A percentile compares a stretch with the other conserved stretches of the same genome.
These are phyloP conservation scores for Syncephalastrum monosporum DNA, from an alignment of 371 early-diverging fungal species.

Conservation along the genomic window DNA sequence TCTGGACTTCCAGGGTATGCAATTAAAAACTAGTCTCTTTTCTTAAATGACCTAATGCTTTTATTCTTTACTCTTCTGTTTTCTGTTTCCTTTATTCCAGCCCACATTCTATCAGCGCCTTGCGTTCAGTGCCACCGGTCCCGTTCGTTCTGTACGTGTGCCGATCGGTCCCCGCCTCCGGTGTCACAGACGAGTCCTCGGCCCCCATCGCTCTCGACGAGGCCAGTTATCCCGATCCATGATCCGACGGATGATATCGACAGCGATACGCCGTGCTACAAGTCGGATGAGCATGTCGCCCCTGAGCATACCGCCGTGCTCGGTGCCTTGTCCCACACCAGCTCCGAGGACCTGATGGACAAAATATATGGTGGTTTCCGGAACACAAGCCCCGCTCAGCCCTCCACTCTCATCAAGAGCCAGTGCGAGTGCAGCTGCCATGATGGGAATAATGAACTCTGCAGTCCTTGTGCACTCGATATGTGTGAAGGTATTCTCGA, in stretches of 20 bases:
- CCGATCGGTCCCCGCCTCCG: not conserved
- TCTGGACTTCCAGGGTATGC: not conserved
- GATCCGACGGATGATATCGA: constrained; percentile 50
- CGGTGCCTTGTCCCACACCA: constrained; percentile 37
- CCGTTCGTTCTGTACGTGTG: constrained; percentile 21
- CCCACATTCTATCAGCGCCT: constrained; percentile 5
- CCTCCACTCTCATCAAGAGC: not conserved
- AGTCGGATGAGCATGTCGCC: constrained; percentile 25
- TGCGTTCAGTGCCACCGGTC: constrained; percentile 23
- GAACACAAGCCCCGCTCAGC: not conserved
- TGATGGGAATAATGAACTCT: not conserved
- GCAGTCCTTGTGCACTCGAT: not conserved
- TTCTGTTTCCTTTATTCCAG: not conserved
- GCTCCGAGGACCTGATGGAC: constrained; percentile 46
- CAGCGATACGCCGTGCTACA: constrained; percentile 48
- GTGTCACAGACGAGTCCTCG: no score
- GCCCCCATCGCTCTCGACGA: not conserved
- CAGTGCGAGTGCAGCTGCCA: constrained; percentile 4
- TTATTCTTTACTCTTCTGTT: not conserved
- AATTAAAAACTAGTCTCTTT: not conserved
- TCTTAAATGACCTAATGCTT: not conserved
- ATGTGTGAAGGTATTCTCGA: constrained; percentile 1
- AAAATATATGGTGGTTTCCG: constrained; percentile 41
- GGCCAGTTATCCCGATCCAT: constrained; percentile 41
- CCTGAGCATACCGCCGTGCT: constrained; percentile 27